Evolutionary conservation across 1,284 basidiomycete species (phyloP).

Genomic region (Cystobasidium sp.): DNA sequence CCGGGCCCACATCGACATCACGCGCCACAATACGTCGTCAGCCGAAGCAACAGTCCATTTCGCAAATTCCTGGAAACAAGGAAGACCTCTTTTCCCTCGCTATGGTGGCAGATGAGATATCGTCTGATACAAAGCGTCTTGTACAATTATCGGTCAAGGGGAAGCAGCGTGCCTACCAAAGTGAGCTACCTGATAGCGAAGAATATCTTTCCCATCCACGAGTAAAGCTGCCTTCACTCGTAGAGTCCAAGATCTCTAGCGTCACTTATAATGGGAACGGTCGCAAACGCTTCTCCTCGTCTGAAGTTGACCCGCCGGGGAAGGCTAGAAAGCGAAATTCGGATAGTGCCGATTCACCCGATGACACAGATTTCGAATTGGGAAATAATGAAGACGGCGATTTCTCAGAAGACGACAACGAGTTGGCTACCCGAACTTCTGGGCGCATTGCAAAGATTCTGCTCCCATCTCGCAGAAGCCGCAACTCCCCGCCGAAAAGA

Average conservation of each 20-base stretch:
- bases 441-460: neutral
- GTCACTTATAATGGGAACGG: too few relatives aligned
- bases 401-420: slow-evolving; percentile 18
- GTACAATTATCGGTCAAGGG: neutral
- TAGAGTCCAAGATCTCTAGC: too few relatives aligned
- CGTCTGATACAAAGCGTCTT: too few relatives aligned
- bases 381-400: slow-evolving; percentile 16
- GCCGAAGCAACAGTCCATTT: too few relatives aligned
- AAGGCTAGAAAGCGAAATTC: too few relatives aligned
- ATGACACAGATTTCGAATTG: slow-evolving; percentile 48
- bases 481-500: neutral
- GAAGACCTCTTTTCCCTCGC: too few relatives aligned
- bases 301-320: too few relatives aligned
- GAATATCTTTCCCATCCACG: neutral
- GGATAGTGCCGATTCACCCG: too few relatives aligned
- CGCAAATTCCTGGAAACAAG: too few relatives aligned
- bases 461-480: neutral
- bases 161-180: neutral
- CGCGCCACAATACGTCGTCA: neutral
- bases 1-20: neutral
- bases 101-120: too few relatives aligned
- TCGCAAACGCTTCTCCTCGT: too few relatives aligned
- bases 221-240: slow-evolving; percentile 1
- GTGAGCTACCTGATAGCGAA: neutral
- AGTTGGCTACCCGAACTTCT: neutral